A percentile compares a stretch with the other conserved stretches of the same genome.
Evolutionary conservation across 441 rosid species (phyloP).

Genomic region (Populus hybrid): DNA sequence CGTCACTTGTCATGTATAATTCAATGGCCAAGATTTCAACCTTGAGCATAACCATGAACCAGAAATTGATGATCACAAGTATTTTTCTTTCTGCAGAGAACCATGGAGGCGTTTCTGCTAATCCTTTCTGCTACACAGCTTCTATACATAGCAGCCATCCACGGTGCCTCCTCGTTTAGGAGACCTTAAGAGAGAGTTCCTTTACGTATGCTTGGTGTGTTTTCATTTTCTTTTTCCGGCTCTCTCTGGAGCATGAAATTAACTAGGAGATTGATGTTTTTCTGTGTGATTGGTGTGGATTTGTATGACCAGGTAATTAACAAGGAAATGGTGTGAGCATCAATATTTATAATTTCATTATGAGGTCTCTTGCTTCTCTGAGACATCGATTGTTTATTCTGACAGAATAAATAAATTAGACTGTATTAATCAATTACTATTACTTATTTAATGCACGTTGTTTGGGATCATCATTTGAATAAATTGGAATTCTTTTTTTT

Average conservation of each 20-base stretch:
- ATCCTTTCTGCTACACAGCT: constrained; percentile 90
- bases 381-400: neutral
- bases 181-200: constrained; percentile 8
- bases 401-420: too few species aligned
- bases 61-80: neutral
- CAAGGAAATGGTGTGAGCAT: neutral
- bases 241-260: neutral
- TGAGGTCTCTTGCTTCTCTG: neutral
- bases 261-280: constrained; percentile 5
- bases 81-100: constrained; percentile 55
- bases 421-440: too few species aligned
- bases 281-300: constrained; percentile 19
- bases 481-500: too few species aligned
- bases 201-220: constrained; percentile 1
- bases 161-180: constrained; percentile 34
- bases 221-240: neutral
- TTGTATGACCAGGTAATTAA: constrained; percentile 18
- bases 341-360: neutral
- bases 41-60: neutral
- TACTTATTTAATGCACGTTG: too few species aligned
- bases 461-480: too few species aligned
- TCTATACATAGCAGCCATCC: constrained; percentile 70
- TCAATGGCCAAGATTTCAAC: neutral
- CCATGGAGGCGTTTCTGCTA: constrained; percentile 95
- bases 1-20: neutral